These are phyloP conservation scores for Acacia crassicarpa DNA, from an alignment of 306 rosid species.

Conservation along the genomic window DNA sequence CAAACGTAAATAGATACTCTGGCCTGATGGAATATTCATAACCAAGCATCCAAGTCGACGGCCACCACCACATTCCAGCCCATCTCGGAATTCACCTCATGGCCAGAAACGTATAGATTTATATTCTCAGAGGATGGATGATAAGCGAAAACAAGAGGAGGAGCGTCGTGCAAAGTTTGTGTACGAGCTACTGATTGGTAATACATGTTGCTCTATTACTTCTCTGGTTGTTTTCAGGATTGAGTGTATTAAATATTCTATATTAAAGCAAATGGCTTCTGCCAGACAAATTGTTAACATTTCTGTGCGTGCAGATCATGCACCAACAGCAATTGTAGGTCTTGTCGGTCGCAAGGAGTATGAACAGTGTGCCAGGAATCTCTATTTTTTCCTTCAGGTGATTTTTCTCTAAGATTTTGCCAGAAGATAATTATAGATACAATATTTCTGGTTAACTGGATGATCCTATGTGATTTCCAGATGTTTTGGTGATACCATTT, in stretches of 20 bases:
- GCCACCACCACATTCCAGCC: conserved; percentile 32
- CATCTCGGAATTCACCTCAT: conserved; percentile 39
- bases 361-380: conserved; percentile 67
- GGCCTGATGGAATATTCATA: conserved; percentile 78
- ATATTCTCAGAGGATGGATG: conserved; percentile 32
- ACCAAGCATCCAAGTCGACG: conserved; percentile 63
- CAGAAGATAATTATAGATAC: too few species aligned
- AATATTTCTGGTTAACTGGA: background rate
- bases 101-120: conserved; percentile 22
- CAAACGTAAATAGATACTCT: conserved; percentile 45
- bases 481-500: background rate
- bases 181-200: conserved; percentile 67
- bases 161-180: conserved; percentile 60
- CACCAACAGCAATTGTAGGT: conserved; percentile 60
- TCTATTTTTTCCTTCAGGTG: conserved; percentile 68
- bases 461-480: background rate
- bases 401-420: background rate
- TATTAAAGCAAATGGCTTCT: background rate
- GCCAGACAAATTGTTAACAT: background rate
- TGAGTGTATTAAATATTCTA: background rate
- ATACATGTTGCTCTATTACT: background rate
- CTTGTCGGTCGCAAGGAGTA: conserved; percentile 70
- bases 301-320: conserved; percentile 45
- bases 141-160: conserved; percentile 51
- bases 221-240: background rate